These are phyloP conservation scores for Metarhizium sp. DNA, from an alignment of 2,329 filamentous ascomycete species.

Conservation along the genomic window DNA sequence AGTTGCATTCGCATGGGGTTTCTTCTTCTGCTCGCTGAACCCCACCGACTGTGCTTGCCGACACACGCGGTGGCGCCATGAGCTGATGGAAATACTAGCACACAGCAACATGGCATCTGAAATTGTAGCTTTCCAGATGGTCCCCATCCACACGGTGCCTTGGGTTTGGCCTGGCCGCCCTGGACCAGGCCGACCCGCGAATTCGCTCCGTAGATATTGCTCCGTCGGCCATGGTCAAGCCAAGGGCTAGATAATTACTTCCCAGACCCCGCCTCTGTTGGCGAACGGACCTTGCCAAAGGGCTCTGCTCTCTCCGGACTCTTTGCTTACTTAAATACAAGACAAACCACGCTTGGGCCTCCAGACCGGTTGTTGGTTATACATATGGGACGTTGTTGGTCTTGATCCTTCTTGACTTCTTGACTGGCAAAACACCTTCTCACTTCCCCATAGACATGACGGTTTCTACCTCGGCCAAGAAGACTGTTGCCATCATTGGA, in stretches of 20 bases:
- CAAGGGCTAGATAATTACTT: background rate
- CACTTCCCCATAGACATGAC: background rate
- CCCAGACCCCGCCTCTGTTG: too few relatives aligned
- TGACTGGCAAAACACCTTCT: background rate
- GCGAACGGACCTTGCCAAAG: too few relatives aligned
- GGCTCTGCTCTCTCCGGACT: too few relatives aligned
- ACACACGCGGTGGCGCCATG: background rate
- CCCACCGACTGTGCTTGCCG: background rate
- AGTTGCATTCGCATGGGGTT: too few relatives aligned
- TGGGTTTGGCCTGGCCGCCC: background rate
- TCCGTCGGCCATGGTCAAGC: too few relatives aligned
- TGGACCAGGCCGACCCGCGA: background rate
- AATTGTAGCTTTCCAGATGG: background rate
- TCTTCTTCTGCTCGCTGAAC: background rate
- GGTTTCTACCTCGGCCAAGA: background rate
- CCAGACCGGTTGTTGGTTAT: background rate
- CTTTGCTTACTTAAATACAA: too few relatives aligned
- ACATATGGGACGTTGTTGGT: background rate
- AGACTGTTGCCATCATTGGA: conserved; percentile 24
- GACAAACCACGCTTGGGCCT: too few relatives aligned
- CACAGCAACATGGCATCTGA: background rate
- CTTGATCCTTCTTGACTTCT: background rate
- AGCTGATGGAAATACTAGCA: background rate
- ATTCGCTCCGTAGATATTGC: background rate
- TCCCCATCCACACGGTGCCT: background rate